Percentiles rank a stretch among this genome's conserved stretches.
Conservation (phyloP, 768 basidiomycete genomes). For the Glaciozyma martinii region DNA sequence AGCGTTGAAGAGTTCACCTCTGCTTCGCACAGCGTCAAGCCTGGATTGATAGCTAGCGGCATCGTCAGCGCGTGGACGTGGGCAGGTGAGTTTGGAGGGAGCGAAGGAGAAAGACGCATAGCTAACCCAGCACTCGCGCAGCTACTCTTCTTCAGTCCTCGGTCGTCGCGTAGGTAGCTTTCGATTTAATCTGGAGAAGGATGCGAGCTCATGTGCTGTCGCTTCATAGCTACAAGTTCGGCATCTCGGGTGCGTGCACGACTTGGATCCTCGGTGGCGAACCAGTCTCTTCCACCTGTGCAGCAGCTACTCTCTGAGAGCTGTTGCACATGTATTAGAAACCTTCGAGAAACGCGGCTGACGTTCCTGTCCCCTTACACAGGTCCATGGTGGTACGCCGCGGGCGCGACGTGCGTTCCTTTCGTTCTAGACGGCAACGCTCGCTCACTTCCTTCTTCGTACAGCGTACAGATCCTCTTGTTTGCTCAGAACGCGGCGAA, state of each 20-base stretch:
- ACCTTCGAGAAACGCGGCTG: no score
- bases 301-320: no score
- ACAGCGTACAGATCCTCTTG: conserved; percentile 49
- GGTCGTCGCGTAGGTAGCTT: no score
- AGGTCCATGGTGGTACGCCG: conserved; percentile 49
- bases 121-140: conserved; percentile 33
- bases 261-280: no score
- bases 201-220: no score
- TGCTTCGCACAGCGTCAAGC: conserved; percentile 60
- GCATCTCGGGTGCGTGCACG: conserved; percentile 76
- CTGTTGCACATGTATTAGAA: no score
- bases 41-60: conserved; percentile 81
- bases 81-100: background rate
- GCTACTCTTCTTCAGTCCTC: conserved; percentile 59
- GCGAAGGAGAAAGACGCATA: background rate
- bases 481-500: conserved; percentile 82
- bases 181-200: no score
- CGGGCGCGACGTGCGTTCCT: no score
- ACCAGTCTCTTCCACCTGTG: no score
- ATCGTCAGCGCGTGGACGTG: conserved; percentile 60
- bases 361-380: no score
- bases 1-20: conserved; percentile 51
- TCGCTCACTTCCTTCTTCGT: conserved; percentile 6
- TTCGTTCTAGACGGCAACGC: background rate
- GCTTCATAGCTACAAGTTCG: conserved; percentile 80